Evolutionary conservation across 768 basidiomycete species (phyloP).

Genomic region (Russula emetica): DNA sequence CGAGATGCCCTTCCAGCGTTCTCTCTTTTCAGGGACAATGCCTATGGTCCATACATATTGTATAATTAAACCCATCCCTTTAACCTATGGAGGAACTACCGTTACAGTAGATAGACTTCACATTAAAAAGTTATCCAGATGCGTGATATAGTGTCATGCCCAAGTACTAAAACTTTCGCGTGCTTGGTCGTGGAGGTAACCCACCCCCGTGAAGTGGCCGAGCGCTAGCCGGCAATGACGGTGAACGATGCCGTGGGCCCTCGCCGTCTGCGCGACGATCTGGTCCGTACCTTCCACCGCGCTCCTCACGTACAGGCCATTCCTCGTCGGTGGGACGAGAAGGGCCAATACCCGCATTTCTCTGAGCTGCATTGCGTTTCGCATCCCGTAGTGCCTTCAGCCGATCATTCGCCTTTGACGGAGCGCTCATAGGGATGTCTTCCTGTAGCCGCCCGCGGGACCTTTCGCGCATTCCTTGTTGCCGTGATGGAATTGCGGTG

Average conservation of each 20-base stretch:
- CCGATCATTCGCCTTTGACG: constrained; percentile 44
- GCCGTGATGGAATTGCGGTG: neutral
- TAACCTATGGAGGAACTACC: neutral
- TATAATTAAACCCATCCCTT: neutral
- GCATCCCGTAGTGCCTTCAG: constrained; percentile 50
- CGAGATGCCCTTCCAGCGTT: neutral
- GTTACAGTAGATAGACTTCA: neutral
- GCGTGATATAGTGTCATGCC: neutral
- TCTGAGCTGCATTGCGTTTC: constrained; percentile 37
- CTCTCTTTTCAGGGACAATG: neutral
- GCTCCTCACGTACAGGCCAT: neutral
- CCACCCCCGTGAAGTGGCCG: neutral
- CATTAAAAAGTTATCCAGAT: neutral
- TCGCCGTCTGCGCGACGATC: neutral
- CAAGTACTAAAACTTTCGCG: neutral
- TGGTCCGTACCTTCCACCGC: neutral
- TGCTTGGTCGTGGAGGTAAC: constrained; percentile 9
- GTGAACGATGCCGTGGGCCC: neutral
- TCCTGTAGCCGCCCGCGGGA: constrained; percentile 6
- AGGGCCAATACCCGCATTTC: neutral
- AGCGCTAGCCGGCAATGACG: constrained; percentile 9
- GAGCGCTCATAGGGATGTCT: constrained; percentile 27
- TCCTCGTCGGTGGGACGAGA: neutral
- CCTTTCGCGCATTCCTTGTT: neutral
- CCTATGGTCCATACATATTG: neutral